Evolutionary conservation across 495 filamentous ascomycete species (phyloP).

Genomic region (Daldinia bambusicola): DNA sequence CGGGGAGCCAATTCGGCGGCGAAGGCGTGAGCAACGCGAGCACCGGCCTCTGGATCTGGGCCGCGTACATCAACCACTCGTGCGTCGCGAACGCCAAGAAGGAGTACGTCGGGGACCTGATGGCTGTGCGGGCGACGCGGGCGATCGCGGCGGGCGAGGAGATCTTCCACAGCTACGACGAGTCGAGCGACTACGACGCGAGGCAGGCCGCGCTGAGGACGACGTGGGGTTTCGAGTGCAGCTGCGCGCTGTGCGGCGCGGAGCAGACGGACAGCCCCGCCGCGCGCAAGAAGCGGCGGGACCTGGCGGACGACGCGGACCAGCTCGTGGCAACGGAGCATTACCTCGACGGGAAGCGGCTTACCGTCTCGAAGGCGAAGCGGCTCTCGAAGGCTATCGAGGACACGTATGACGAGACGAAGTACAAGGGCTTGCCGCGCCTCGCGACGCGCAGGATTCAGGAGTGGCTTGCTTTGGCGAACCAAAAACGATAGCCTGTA

Average conservation of each 20-base stretch:
- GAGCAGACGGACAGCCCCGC: constrained; percentile 44
- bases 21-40: constrained; percentile 44
- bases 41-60: constrained; percentile 59
- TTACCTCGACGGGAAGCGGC: constrained; percentile 41
- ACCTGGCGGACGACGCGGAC: constrained; percentile 47
- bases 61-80: constrained; percentile 65
- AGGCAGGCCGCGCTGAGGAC: constrained; percentile 30
- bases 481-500: not conserved
- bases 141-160: constrained; percentile 59
- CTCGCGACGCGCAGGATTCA: constrained; percentile 43
- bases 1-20: constrained; percentile 42
- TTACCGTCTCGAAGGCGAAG: constrained; percentile 44
- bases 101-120: constrained; percentile 65
- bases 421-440: constrained; percentile 46
- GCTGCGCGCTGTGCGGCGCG: constrained; percentile 53
- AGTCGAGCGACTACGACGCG: constrained; percentile 24
- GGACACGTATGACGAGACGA: constrained; percentile 48
- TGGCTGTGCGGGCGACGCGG: constrained; percentile 60
- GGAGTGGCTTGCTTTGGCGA: constrained; percentile 45
- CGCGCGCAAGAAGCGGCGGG: constrained; percentile 46
- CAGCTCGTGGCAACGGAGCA: constrained; percentile 42
- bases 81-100: constrained; percentile 57
- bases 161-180: constrained; percentile 47
- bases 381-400: constrained; percentile 44
- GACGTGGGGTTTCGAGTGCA: constrained; percentile 59